Conservation (phyloP, 768 basidiomycete genomes). For the Rhodotorula diobovata region DNA sequence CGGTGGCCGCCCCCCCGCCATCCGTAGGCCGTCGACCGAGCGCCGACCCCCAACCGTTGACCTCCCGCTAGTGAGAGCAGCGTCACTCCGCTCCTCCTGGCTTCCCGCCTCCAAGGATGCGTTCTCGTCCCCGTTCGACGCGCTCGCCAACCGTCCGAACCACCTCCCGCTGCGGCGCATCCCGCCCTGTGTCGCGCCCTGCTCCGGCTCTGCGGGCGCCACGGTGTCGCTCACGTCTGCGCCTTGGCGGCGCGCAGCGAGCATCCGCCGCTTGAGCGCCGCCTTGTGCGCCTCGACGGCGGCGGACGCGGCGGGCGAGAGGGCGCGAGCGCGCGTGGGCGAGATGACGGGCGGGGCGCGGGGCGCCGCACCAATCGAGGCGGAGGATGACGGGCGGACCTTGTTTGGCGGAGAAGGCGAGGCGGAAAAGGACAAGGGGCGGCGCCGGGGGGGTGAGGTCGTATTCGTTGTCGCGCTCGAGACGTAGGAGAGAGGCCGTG, state of each 20-base stretch:
- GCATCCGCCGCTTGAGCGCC: conserved; percentile 5
- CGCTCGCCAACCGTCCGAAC: not conserved
- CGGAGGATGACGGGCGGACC: not conserved
- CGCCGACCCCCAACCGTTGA: not conserved
- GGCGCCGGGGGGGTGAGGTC: not conserved
- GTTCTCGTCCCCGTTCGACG: not conserved
- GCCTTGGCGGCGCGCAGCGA: not conserved
- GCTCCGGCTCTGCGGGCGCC: too few relatives aligned
- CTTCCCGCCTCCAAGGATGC: rapidly evolving
- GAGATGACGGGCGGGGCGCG: not conserved
- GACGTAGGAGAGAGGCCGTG: not conserved
- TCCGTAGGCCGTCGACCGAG: not conserved
- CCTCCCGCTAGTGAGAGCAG: not conserved
- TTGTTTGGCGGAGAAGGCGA: not conserved
- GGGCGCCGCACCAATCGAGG: not conserved
- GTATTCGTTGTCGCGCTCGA: not conserved
- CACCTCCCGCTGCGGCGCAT: not conserved
- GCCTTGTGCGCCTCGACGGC: conserved; percentile 7
- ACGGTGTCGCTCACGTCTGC: not conserved
- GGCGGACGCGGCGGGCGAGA: not conserved
- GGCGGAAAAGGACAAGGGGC: not conserved
- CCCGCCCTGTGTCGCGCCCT: too few relatives aligned
- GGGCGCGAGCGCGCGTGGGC: not conserved
- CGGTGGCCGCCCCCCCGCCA: too few relatives aligned
- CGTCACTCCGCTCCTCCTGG: too few relatives aligned